Base-by-base conservation (phyloP, 768 basidiomycete genomes). In the Leucocoprinus leucothites region DNA sequence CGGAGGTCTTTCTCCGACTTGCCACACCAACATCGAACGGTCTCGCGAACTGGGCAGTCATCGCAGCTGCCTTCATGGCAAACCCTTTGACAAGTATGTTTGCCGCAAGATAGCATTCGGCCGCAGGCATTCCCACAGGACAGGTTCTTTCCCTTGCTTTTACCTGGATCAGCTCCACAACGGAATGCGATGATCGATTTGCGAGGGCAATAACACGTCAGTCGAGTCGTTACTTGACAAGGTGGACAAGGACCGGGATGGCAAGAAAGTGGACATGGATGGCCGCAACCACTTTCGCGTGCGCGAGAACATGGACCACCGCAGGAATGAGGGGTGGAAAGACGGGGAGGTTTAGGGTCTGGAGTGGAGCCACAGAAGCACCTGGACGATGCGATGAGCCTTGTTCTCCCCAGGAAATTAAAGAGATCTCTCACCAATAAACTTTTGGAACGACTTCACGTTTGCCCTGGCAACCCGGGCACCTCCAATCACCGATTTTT, bases 191-290 rank as follows among this genome's bases (percentile, higher is more conserved):
- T 72, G 1, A 72, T 68, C 31, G 81, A 76, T 57, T 82, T 79
- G 45, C 81, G 80, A n/a, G 76, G 75, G 59, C 94, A 98, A 48
- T 90, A 85, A 65, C 97, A 99, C 1, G 78, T 73, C n/a, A 85
- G 70, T 41, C 82, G 79, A 0, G 89, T 82, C 4, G 88, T 90
- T 9, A 96, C 80, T 58, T 84, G 82, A 65, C 97, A 99, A 0
- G 94, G 94, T 0, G 95, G 95, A 71, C 97, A 99, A 0, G 96
- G 97, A 0, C 96, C 97, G 0, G 97, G 96, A 67, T 98, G 96
- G 64, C 96, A 98, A 13, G 76, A 74, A 13, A 94, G 66, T 0
- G 94, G 82, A 67, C 95, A 98, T 0, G 91, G 76, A 64, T 98
- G 96, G 0, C 77, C 75, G 61, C 96, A 99, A 4, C 73, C 73